Base-by-base conservation (phyloP, 139 green algal genomes). In the Coelastrella sp. region DNA sequence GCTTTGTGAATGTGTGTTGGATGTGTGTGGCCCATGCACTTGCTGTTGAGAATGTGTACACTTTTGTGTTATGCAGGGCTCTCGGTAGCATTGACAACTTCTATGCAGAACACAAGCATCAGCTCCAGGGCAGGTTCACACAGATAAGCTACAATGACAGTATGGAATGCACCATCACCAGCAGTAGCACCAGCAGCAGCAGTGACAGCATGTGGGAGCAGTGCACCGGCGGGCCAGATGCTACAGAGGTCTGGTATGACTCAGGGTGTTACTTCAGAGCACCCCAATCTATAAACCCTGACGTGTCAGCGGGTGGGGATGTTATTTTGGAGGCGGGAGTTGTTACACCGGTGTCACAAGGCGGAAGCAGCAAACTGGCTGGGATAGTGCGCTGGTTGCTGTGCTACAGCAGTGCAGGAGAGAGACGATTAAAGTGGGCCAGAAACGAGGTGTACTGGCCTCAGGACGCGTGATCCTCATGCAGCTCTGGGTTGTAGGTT, bases 221-320 rank as follows among this genome's bases (percentile, higher is more conserved):
- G 32, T 58, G 56, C 57, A 6, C n/a, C 3, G 66, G 83, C 5
- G 83, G 83, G 4, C 83, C 83, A 23, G 54, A 80, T 5, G 17
- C 83, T 16, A 17, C 68, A 23, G 83, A 88, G 68, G 83, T 88
- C 3, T 88, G 83, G 83, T 88, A 88, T 60, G 64, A 58, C 19
- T 68, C 47, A 73, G 68, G 54, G 32, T 88, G 83, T 59, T 88
- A 88, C 54, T 88, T 88, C 68, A 80, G 56, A 20, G 83, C 54
- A 7, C 83, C 83, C n/a, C 19, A 66, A 57, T 80, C 5, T 4
- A 7, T 88, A 8, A 57, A 17, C 17, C 54, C 83, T 58, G 54
- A 8, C 4, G 23, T 2, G 3, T 7, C 71, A 19, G 54, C 7
- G 56, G 83, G 68, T 2, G 19, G 65, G 11, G 83, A 80, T 57